Conservation (phyloP, 495 filamentous ascomycete genomes). For the Pyrenopolyporus hunteri region DNA sequence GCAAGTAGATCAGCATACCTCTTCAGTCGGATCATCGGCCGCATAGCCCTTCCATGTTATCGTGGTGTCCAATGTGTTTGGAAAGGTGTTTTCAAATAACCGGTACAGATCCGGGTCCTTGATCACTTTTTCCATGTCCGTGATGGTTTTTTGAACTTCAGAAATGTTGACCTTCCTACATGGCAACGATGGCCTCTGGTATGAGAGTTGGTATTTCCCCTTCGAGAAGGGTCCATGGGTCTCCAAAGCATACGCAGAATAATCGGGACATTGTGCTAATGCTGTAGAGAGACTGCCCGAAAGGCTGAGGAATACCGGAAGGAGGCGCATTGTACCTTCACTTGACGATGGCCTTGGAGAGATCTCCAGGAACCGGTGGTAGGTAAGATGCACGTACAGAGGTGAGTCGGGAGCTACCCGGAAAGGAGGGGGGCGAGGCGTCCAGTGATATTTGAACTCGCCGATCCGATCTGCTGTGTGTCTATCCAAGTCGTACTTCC, state of each 20-base stretch:
- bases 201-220: constrained; percentile 57
- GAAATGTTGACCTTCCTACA: constrained; percentile 69
- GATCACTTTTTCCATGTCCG: constrained; percentile 55
- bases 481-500: constrained; percentile 13
- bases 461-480: constrained; percentile 13
- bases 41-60: constrained; percentile 67
- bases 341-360: constrained; percentile 3
- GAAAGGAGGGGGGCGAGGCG: constrained; percentile 19
- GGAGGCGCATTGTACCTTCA: constrained; percentile 29
- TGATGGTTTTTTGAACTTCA: constrained; percentile 60
- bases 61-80: constrained; percentile 72
- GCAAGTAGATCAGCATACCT: constrained; percentile 40
- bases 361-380: constrained; percentile 9
- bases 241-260: constrained; percentile 53
- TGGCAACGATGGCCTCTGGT: constrained; percentile 57
- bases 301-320: constrained; percentile 25
- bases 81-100: constrained; percentile 68
- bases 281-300: constrained; percentile 13
- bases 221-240: constrained; percentile 53
- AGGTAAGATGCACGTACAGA: constrained; percentile 1
- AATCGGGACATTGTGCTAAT: constrained; percentile 59
- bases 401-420: constrained; percentile 6
- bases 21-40: constrained; percentile 49
- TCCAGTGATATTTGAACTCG: constrained; percentile 35
- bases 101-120: constrained; percentile 68